Evolutionary conservation across 2,329 filamentous ascomycete species (phyloP), one percentile per base, ranked within the genome.

Genomic region (Nannizziopsis barbatae): DNA sequence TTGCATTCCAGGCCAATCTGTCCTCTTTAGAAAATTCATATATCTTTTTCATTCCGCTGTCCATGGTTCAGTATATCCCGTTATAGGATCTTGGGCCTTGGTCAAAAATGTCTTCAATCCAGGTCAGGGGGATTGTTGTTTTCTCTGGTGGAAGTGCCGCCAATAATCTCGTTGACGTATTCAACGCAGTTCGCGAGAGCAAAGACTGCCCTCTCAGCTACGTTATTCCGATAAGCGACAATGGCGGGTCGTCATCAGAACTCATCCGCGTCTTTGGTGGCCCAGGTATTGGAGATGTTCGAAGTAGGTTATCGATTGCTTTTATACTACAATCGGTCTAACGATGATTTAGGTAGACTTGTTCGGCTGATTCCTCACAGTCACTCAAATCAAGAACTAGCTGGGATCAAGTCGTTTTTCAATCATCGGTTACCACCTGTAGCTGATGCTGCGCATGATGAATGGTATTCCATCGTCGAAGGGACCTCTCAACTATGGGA

Each of bases 81-180:
- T 3, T 27, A 4, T 27, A 27, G 22, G 7, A 27, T 27, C 22
- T 27, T 7, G 4, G 4, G 22, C 22, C 22, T 27, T 27, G 4
- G 22, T 27, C 7, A 3, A 27, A 27, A 27, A 27, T 27, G 22
- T 27, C 22, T 27, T 27, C 22, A 27, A 27, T 4, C 7, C 32
- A 65, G 15, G 30, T 41, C 37, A 57, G 65, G 52, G 81, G 81
- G 51, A 81, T 94, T 50, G 86, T 89, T 17, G 83, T 95, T 44
- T 92, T 95, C 65, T 93, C 88, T 0, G 88, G 88, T 35, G 89
- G 89, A 46, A 95, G 86, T 56, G 90, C 89, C n/a, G 88, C 90
- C 5, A 96, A 95, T 62, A 93, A 77, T 59, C 76, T 95, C 4
- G 90, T 95, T 36, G 90, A 95, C 63, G 85, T 95, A 9, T 95